Percentiles rank a stretch among this genome's conserved stretches.
Conservation (phyloP, 2,329 filamentous ascomycete genomes). For the Paecilomyces variotii region DNA sequence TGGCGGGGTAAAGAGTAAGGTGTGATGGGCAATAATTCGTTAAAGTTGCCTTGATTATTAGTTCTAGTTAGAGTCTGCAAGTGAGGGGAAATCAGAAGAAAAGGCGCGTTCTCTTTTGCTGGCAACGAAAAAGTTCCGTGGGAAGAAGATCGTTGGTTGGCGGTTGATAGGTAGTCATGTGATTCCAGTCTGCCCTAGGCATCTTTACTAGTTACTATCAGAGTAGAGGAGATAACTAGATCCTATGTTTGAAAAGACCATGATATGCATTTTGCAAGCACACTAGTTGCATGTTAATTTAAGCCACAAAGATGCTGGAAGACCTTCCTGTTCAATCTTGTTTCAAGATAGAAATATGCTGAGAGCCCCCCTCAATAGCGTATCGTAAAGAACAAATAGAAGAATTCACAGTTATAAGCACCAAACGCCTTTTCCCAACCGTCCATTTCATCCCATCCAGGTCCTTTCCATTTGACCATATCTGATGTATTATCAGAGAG, state of each 20-base stretch:
- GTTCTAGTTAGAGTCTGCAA: slow-evolving; percentile 2
- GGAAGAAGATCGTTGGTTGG: not conserved
- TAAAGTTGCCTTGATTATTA: too few species aligned
- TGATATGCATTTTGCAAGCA: too few species aligned
- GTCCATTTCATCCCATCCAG: not conserved
- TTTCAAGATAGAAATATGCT: too few species aligned
- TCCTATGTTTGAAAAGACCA: too few species aligned
- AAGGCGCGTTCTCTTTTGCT: not conserved
- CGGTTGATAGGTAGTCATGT: not conserved
- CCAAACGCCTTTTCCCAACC: not conserved
- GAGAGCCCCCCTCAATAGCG: too few species aligned
- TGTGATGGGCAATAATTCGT: too few species aligned
- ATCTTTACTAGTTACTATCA: not conserved
- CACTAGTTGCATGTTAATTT: too few species aligned
- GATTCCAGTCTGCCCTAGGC: not conserved
- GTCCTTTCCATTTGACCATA: not conserved
- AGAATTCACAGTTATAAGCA: not conserved
- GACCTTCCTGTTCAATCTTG: too few species aligned
- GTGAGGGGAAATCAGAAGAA: not conserved
- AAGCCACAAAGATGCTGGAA: too few species aligned
- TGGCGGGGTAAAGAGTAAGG: not conserved
- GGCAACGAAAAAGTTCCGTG: not conserved
- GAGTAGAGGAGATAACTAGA: too few species aligned
- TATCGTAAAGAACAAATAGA: not conserved
- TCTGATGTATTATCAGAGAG: not conserved